Base-by-base conservation (phyloP, 2,329 filamentous ascomycete genomes). In the Curvularia sp. region DNA sequence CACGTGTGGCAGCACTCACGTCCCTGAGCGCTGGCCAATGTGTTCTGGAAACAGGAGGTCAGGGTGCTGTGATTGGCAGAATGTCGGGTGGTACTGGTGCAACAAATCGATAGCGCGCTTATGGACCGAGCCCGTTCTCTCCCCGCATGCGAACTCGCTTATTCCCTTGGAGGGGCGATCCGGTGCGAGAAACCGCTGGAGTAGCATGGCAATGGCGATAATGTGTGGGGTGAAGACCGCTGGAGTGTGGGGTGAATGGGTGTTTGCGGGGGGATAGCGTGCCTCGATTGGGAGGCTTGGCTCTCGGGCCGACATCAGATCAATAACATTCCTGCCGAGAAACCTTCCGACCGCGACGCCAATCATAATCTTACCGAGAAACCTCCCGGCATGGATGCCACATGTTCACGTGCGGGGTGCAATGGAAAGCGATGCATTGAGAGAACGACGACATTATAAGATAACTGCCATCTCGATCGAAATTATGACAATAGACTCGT, bases 1-100 rank as follows among this genome's bases (percentile, higher is more conserved):
- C 50, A 55, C 53, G 51, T 55, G 57, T 49, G 51, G 44, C 31
- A 4, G 31, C 13, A 30, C 10, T 50, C 9, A 13, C 35, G 22
- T 28, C 10, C 6, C 12, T 26, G 35, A 39, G 26, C 9, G 33
- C 9, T 39, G 33, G 33, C 15, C 15, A 6, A 38, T 38, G 15
- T 38, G 35, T 38, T 50, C 48, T 18, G n/a, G 22, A n/a, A 39
- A 5, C 24, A n/a, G 28, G 24, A 15, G 8, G 22, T 20, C 13
- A 15, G 39, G 15, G 24, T n/a, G 24, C 24, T 10, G 8, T 62
- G 33, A 68, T 66, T 68, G 53, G 65, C 41, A 58, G 46, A n/a
- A 62, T 65, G 62, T 66, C 65, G 65, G 65, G 48, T 58, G 47
- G 46, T 39, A 22, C 65, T 60, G 65, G 48, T 60, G 47, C 48